Conservation (phyloP, 805 yeast species). For the Barnettozyma salicaria region DNA sequence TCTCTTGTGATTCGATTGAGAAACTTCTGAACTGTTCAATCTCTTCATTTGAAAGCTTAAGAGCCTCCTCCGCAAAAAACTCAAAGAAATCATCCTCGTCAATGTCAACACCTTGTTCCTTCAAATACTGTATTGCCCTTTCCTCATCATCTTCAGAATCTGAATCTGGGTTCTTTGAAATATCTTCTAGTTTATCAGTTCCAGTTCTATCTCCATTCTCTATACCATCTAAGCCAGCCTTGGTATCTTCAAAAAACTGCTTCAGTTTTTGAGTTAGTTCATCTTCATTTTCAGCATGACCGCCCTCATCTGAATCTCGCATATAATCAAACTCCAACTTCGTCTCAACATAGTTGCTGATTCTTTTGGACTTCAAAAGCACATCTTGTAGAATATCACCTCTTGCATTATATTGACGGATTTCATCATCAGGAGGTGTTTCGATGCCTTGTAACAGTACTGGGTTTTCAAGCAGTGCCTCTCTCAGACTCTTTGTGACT, state of each 20-base stretch:
- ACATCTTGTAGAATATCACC: conserved; percentile 27
- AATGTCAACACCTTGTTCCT: conserved; percentile 36
- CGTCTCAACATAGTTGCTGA: conserved; percentile 20
- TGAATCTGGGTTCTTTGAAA: not conserved
- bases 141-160: conserved; percentile 4
- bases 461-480: conserved; percentile 1
- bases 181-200: not conserved
- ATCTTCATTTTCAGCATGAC: conserved; percentile 18
- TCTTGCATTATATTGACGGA: conserved; percentile 11
- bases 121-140: conserved; percentile 26
- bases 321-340: conserved; percentile 13
- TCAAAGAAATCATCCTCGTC: conserved; percentile 70
- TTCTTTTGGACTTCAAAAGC: conserved; percentile 17
- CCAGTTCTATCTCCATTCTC: conserved; percentile 9
- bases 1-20: too few relatives aligned
- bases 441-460: not conserved
- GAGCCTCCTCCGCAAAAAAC: conserved; percentile 49
- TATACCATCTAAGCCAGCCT: conserved; percentile 23
- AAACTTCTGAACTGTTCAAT: conserved; percentile 32
- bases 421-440: conserved; percentile 14
- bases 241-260: conserved; percentile 22
- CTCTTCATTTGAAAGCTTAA: conserved; percentile 42
- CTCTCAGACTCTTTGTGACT: not conserved
- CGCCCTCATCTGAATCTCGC: conserved; percentile 8
- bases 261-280: conserved; percentile 24